These are phyloP conservation scores for Butyriboletus appendiculatus DNA, from an alignment of 1,284 basidiomycete species.

Conservation along the genomic window DNA sequence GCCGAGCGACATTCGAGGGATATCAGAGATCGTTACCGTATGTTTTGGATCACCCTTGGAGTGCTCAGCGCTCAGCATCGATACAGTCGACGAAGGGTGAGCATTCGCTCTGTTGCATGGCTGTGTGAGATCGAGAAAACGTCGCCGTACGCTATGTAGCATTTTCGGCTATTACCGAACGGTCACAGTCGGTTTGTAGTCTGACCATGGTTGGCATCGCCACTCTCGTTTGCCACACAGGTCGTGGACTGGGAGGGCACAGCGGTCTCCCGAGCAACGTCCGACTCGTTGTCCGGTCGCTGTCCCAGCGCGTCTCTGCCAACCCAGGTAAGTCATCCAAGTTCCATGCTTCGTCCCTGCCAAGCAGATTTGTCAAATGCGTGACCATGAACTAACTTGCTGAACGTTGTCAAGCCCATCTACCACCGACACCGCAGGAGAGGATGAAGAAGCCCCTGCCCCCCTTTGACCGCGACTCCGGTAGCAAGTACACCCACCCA, in stretches of 20 bases:
- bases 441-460: slow-evolving; percentile 33
- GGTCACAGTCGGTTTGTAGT: no score
- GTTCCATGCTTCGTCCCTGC: neutral
- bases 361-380: neutral
- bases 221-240: neutral
- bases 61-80: no score
- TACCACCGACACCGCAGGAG: neutral
- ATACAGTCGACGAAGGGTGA: no score
- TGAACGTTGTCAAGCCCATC: neutral
- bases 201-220: neutral
- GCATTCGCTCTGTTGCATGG: no score
- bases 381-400: neutral
- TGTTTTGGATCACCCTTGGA: no score
- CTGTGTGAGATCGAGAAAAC: no score
- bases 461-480: slow-evolving; percentile 21
- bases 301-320: neutral
- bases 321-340: slow-evolving; percentile 3
- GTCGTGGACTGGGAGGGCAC: neutral
- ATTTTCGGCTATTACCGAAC: no score
- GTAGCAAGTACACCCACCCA: slow-evolving; percentile 43
- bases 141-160: no score
- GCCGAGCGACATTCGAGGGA: no score
- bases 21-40: no score
- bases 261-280: no score
- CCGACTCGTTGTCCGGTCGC: slow-evolving; percentile 48